Base-by-base conservation (phyloP, 805 yeast species). In the Danielia reshetovae region DNA sequence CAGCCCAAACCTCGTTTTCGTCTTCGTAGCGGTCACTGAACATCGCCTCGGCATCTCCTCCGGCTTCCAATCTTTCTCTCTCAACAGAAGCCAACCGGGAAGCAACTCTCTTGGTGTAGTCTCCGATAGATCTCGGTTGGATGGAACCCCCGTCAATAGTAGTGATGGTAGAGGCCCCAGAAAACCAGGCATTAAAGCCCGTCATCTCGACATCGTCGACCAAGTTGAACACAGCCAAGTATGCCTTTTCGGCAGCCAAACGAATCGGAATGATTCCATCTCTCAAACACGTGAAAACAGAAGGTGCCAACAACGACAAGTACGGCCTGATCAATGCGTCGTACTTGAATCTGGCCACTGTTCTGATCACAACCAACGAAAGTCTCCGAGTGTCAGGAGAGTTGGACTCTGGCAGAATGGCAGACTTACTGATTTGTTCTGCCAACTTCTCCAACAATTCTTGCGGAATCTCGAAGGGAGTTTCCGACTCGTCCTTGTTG, bases 181-280 rank as follows among this genome's bases (percentile, higher is more conserved):
- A 62, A 36, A 84, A 74, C 96, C 96, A 90, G 8, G 50, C 49
- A 35, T 72, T 73, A 63, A 85, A 87, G 17, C 60, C 54, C 1
- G 42, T 57, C 62, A 73, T 55, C 14, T 68, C 64, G 7, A 63
- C 74, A 43, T 84, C 95, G 18, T 81, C 85, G 21, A 85, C 81
- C 48, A 90, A 65, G 30, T 74, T 68, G 60, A 88, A 82, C 12
- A 87, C 54, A 2, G 85, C 77, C 45, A 89, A 56, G 57, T 74
- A 88, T 1, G 94, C 88, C 64, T 86, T 86, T 57, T 90, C 98
- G 6, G 96, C 96, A 1, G 97, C 96, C 42, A 90, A 70, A 52
- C 88, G 89, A 47, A 90, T 81, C 4, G 98, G 97, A 51, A 90
- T 86, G 30, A 85, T 69, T n/a, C 80, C 72, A 52, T 89, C 96